Percentiles rank a stretch among this genome's conserved stretches.
Evolutionary conservation across 805 yeast genomes (phyloP).

Genomic region (Kuraishia floccosa): DNA sequence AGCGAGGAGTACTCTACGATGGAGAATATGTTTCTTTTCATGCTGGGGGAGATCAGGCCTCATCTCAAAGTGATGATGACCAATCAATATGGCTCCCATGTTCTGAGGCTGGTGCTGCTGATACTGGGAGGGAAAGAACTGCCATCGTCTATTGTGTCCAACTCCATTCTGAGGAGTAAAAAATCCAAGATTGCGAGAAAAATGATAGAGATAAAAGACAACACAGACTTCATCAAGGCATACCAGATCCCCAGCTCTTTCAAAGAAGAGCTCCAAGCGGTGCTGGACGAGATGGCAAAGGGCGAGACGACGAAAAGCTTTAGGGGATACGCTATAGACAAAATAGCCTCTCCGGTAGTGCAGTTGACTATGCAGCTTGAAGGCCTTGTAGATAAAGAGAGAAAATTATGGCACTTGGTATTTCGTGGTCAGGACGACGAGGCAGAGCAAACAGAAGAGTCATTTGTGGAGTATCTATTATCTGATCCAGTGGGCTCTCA

Average conservation of each 20-base stretch:
- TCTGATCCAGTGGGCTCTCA: slow-evolving; percentile 92
- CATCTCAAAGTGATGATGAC: slow-evolving; percentile 44
- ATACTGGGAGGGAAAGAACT: slow-evolving; percentile 68
- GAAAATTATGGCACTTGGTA: slow-evolving; percentile 56
- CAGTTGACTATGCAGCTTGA: slow-evolving; percentile 73
- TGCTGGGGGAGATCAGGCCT: slow-evolving; percentile 59
- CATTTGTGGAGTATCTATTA: slow-evolving; percentile 73
- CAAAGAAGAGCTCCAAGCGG: slow-evolving; percentile 42
- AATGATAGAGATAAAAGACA: slow-evolving; percentile 81
- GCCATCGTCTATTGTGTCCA: slow-evolving; percentile 59
- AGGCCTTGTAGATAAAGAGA: slow-evolving; percentile 66
- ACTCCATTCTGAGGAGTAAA: slow-evolving; percentile 71
- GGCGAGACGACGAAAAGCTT: slow-evolving; percentile 30
- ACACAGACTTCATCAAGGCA: slow-evolving; percentile 52
- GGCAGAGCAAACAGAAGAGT: slow-evolving; percentile 51
- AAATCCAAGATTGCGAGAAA: slow-evolving; percentile 83
- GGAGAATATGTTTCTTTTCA: slow-evolving; percentile 54
- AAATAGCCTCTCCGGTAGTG: slow-evolving; percentile 78
- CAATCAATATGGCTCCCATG: slow-evolving; percentile 86
- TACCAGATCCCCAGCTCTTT: slow-evolving; percentile 65
- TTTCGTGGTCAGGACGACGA: slow-evolving; percentile 41
- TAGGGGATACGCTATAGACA: slow-evolving; percentile 68
- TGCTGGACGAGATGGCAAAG: slow-evolving; percentile 29
- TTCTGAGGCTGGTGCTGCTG: slow-evolving; percentile 59
- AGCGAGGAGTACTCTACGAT: slow-evolving; percentile 31